phyloP scores from a whole-genome alignment of 495 filamentous ascomycete genomes.

The Aspergillus homomorphus region DNA sequence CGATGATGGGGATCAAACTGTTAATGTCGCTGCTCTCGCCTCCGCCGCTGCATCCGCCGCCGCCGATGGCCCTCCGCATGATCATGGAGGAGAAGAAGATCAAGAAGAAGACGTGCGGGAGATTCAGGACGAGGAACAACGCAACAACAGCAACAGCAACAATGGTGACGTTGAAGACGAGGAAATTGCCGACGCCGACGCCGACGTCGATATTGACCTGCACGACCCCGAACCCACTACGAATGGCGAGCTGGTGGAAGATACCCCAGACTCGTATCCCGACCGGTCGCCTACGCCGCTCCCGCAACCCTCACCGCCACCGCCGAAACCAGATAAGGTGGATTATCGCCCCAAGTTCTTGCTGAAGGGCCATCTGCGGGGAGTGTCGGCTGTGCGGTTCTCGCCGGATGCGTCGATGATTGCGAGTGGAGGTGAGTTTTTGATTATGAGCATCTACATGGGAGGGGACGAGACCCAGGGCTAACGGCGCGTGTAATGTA shows the following conservation, averaged over 20 bases:
- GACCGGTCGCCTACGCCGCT: conserved; percentile 35
- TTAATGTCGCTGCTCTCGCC: neutral
- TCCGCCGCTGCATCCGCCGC: neutral
- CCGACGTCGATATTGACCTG: conserved; percentile 1
- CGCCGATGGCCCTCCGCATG: neutral
- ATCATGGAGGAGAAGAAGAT: neutral
- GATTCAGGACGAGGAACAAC: neutral
- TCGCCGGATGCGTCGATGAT: conserved; percentile 88
- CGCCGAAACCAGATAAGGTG: conserved; percentile 45
- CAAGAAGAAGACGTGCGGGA: too few relatives aligned
- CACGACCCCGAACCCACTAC: conserved; percentile 3
- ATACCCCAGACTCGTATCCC: conserved; percentile 17
- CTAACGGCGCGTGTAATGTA: conserved; percentile 20
- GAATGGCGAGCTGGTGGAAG: conserved; percentile 8
- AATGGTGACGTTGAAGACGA: neutral
- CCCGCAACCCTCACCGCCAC: conserved; percentile 37
- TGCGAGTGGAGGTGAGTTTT: conserved; percentile 72
- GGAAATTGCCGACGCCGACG: neutral
- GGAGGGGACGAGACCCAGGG: neutral
- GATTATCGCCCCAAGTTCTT: conserved; percentile 61
- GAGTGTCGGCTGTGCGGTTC: conserved; percentile 83
- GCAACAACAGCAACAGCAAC: neutral
- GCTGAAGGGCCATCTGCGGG: conserved; percentile 70
- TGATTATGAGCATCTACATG: too few relatives aligned
- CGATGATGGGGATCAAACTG: neutral